A percentile compares a stretch with the other conserved stretches of the same genome.
phyloP scores from a whole-genome alignment of 192 early-diverging fungal genomes.

The Blastocladiella britannica region DNA sequence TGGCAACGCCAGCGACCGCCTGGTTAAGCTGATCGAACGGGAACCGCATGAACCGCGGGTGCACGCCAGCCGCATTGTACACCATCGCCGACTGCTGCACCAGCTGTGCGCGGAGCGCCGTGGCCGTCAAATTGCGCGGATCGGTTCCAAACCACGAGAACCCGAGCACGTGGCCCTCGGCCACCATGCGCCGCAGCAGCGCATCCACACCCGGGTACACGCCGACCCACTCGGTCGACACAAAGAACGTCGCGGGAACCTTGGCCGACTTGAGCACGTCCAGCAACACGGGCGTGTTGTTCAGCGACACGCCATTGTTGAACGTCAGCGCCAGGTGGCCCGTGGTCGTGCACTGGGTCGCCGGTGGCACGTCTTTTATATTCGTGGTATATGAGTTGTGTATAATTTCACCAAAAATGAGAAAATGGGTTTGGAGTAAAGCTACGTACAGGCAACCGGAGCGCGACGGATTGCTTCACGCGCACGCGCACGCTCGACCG shows the following conservation, averaged over 20 bases:
- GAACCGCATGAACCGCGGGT: not conserved
- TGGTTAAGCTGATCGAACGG: not conserved
- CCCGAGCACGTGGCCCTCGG: not conserved
- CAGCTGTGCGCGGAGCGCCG: not conserved
- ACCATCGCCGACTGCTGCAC: not conserved
- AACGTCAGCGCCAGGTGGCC: not conserved
- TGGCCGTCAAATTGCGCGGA: not conserved
- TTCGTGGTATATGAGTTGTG: not conserved
- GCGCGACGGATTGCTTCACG: not conserved
- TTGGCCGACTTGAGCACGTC: not conserved
- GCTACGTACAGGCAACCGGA: not conserved
- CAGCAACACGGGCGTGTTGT: not conserved
- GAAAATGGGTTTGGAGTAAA: too few relatives aligned
- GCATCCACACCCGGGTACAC: not conserved
- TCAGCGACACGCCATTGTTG: not conserved
- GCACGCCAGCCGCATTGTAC: not conserved
- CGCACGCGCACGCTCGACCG: not conserved
- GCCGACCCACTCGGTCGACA: not conserved
- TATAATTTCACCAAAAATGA: not conserved
- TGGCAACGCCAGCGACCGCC: too few relatives aligned
- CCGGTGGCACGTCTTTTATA: not conserved
- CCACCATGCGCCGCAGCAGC: not conserved
- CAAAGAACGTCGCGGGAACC: not conserved
- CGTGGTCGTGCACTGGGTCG: not conserved
- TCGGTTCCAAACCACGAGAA: not conserved